Base-by-base conservation (phyloP, 23 red algal species). In the Gracilaria vermiculophylla region DNA sequence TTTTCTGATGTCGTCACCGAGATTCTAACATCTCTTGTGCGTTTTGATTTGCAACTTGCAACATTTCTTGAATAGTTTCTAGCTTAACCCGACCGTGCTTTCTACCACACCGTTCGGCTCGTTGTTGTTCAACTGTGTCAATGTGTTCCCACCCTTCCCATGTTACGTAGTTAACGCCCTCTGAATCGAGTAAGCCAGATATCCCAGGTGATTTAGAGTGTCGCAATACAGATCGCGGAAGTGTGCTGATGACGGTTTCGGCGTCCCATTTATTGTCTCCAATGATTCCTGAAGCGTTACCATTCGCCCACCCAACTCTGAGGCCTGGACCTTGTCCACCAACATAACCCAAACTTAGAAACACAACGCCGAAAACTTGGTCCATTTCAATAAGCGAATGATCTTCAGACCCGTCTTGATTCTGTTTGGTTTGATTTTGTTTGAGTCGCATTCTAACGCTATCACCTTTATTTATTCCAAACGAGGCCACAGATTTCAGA, bases 91-190 rank as follows among this genome's bases (percentile, higher is more conserved):
- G 76, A 50, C 45, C 74, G 35, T 14, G 54, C 14, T 54, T 62
- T 40, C 76, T 69, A 5, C 76, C 74, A 57, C 39, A 12, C 4
- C 15, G 21, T 35, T 8, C 3, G 0, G 72, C 87, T 23, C 87
- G 16, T 53, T 35, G 39, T 29, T 43, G 64, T 71, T 91, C 87
- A 28, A 78, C 75, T 2, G 44, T 44, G 24, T 81, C 75, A 70
- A 91, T 91, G 13, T 57, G 27, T 28, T 91, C 74, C 87, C 87
- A 91, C 39, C 87, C 87, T 60, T 91, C 87, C 87, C 87, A 91
- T 3, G 55, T 70, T 8, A 91, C 87, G 24, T 66, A 73, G 14
- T 45, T 31, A 33, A 45, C 31, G 21, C 74, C 25, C 39, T 45
- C n/a, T 9, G 55, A 35, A 34, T 60, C 20, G 24, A 91, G 57